Evolutionary conservation across 139 green algal species (phyloP), one percentile per base, ranked within the genome.

Genomic region (Eudorina sp.): DNA sequence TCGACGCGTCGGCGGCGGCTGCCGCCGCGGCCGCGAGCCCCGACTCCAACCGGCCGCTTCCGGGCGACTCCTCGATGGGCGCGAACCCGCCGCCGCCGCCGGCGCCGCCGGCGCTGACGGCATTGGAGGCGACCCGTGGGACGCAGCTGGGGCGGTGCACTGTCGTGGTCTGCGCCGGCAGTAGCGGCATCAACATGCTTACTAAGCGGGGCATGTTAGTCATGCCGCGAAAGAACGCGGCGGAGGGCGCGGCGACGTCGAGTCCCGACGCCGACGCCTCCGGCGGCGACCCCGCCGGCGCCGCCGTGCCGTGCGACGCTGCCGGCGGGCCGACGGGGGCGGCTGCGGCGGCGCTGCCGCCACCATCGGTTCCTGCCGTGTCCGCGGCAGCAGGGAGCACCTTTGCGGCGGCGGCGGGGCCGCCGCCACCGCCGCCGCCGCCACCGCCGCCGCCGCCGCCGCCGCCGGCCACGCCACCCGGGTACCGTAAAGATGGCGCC

Each of bases 151-250:
- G n/a, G 66, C 66, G 66, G n/a, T 40, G 69, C 11, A 58, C 75
- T 4, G 34, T 72, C 4, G 78, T 85, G 25, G 79, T 86, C 36
- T 64, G 58, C 7, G 79, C 29, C 21, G 79, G 79, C 16, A 62
- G 60, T 14, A 86, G 13, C 34, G 79, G 79, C 79, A 86, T 86
- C 21, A 86, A 60, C 60, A 86, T 45, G 79, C 79, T 64, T 0
- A 86, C 60, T 23, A 86, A 43, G 5, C 60, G 41, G 0, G 79
- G 79, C 3, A 86, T 41, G 19, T 62, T 27, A 27, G 27, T 46
- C 5, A 81, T 9, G 23, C 73, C 73, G 4, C 41, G 13, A 25
- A 81, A 81, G 73, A 64, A 62, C 13, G 29, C 73, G 45, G 34
- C 45, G 11, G 73, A 29, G 45, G 73, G 2, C 3, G 64, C 64